phyloP scores from a whole-genome alignment of 768 basidiomycete species.

The Amanita rubescens region DNA sequence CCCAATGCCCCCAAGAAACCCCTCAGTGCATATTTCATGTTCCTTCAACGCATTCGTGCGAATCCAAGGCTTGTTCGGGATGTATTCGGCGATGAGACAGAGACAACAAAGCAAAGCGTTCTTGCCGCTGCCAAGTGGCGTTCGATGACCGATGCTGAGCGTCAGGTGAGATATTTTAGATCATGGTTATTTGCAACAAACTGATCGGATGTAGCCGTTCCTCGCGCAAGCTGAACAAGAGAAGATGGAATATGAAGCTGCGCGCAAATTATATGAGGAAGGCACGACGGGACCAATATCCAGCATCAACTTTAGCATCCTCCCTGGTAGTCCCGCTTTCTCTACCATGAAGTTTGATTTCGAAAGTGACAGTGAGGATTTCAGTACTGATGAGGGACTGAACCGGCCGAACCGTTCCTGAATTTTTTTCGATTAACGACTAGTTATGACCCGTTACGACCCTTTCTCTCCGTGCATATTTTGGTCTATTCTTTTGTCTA shows the following conservation, averaged over 20 bases:
- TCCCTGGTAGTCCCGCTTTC: conserved; percentile 61
- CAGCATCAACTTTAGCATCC: conserved; percentile 78
- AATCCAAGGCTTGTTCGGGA: conserved; percentile 66
- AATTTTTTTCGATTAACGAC: conserved; percentile 14
- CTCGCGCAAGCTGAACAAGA: conserved; percentile 90
- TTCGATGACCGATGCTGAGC: conserved; percentile 87
- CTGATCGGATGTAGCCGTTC: conserved; percentile 58
- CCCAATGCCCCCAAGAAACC: conserved; percentile 97
- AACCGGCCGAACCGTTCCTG: conserved; percentile 30
- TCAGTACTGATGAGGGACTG: conserved; percentile 41
- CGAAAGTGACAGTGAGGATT: conserved; percentile 66
- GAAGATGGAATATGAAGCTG: conserved; percentile 89
- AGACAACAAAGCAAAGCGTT: conserved; percentile 93
- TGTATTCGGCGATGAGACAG: conserved; percentile 85
- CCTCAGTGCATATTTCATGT: conserved; percentile 91
- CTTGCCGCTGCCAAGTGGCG: conserved; percentile 91
- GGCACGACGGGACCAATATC: conserved; percentile 60
- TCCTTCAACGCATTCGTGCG: conserved; percentile 83
- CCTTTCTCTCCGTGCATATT: conserved; percentile 13
- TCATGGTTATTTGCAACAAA: conserved; percentile 9
- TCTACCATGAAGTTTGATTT: conserved; percentile 55
- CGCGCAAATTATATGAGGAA: conserved; percentile 82
- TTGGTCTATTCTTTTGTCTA: background rate
- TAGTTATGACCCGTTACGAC: conserved; percentile 20
- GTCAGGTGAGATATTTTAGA: conserved; percentile 53